phyloP scores from a whole-genome alignment of 176 grass and related monocot species.

The Carex cristatella region DNA sequence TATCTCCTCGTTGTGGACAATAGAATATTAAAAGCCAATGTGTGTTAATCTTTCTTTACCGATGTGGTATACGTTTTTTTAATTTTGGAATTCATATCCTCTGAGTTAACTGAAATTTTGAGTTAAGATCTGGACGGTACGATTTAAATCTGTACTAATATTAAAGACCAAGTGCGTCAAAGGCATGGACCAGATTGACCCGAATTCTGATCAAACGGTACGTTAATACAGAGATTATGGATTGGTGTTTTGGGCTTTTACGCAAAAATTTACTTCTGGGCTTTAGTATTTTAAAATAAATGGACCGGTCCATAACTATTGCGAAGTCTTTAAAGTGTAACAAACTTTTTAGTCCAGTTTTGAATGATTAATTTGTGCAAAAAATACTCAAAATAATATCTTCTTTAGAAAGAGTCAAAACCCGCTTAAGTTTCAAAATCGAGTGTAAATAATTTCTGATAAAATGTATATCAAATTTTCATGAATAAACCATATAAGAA shows the following conservation, averaged over 20 bases:
- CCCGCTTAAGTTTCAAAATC: neutral
- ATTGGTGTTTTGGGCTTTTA: neutral
- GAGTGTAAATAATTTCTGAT: neutral
- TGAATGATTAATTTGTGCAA: neutral
- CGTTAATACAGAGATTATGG: neutral
- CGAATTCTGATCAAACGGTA: no score
- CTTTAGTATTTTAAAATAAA: neutral
- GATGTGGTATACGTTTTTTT: no score
- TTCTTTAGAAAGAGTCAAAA: no score
- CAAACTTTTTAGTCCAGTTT: neutral
- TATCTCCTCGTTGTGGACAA: no score
- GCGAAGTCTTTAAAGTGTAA: neutral
- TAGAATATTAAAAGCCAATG: no score
- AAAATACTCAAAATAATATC: neutral
- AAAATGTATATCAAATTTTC: neutral
- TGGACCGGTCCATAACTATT: neutral
- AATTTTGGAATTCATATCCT: no score
- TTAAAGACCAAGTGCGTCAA: no score
- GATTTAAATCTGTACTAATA: no score
- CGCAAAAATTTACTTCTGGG: neutral
- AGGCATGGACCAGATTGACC: no score
- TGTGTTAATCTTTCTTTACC: no score
- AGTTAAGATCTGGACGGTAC: no score
- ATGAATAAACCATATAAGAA: neutral
- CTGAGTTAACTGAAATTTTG: no score